A percentile compares a stretch with the other conserved stretches of the same genome.
Evolutionary conservation across 2,329 filamentous ascomycete genomes (phyloP).

Genomic region (Scedosporium apiospermum): DNA sequence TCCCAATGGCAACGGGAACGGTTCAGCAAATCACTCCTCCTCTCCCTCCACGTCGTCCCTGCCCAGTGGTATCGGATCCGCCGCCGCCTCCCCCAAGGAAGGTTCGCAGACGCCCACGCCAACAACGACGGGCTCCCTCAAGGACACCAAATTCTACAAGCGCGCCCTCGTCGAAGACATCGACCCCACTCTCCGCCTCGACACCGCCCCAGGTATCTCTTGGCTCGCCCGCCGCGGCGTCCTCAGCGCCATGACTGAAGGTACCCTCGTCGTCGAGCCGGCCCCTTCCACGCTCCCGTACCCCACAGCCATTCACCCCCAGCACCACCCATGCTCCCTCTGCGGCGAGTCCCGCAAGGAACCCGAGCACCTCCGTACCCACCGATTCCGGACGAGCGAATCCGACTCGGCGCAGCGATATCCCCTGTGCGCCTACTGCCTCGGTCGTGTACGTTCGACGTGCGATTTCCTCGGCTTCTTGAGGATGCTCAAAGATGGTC

Average conservation of each 20-base stretch:
- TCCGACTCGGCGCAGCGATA: conserved; percentile 80
- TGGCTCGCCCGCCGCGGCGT: conserved; percentile 88
- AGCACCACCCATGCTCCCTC: conserved; percentile 65
- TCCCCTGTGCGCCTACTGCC: conserved; percentile 81
- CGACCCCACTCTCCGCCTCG: conserved; percentile 84
- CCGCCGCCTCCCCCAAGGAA: conserved; percentile 16
- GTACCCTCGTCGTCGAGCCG: conserved; percentile 81
- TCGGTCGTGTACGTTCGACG: conserved; percentile 72
- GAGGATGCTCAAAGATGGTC: conserved; percentile 82
- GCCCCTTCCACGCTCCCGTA: conserved; percentile 53
- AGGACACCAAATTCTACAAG: conserved; percentile 93
- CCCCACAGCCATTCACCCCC: conserved; percentile 38
- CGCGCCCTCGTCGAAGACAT: conserved; percentile 81
- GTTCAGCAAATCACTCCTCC: conserved; percentile 33
- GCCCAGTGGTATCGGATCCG: conserved; percentile 26
- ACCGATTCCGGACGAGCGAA: conserved; percentile 84
- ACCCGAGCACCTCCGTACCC: conserved; percentile 62
- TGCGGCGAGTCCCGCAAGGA: conserved; percentile 78
- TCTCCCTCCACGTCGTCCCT: conserved; percentile 35
- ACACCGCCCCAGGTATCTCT: conserved; percentile 80
- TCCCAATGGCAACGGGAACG: conserved; percentile 15
- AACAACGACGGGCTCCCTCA: conserved; percentile 52
- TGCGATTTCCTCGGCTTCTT: conserved; percentile 92
- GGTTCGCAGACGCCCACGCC: conserved; percentile 13
- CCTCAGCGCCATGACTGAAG: conserved; percentile 72